Conservation (phyloP, 805 yeast genomes). For the Candida taoyuanica region DNA sequence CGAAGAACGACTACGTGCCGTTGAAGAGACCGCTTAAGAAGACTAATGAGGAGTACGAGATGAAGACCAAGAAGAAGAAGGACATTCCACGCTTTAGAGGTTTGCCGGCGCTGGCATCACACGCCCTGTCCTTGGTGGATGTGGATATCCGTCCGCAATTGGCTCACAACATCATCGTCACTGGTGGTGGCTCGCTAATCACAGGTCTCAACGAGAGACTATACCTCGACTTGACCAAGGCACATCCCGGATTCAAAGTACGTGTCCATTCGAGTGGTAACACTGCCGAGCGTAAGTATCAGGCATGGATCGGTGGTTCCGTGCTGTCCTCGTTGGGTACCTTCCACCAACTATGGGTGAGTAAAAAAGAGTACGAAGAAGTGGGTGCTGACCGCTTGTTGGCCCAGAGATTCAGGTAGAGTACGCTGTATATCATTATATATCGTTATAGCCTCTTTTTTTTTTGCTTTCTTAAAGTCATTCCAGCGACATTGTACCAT, state of each 20-base stretch:
- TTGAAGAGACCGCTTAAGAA: slow-evolving; percentile 49
- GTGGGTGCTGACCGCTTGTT: slow-evolving; percentile 79
- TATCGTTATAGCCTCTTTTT: too few relatives aligned
- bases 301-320: slow-evolving; percentile 91
- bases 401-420: slow-evolving; percentile 76
- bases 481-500: slow-evolving; percentile 5
- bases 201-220: slow-evolving; percentile 80
- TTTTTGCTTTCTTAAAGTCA: too few relatives aligned
- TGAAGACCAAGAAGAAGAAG: slow-evolving; percentile 26
- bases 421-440: too few relatives aligned
- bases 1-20: slow-evolving; percentile 67
- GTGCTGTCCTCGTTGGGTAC: slow-evolving; percentile 86
- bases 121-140: slow-evolving; percentile 56
- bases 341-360: slow-evolving; percentile 94
- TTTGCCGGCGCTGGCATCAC: slow-evolving; percentile 55
- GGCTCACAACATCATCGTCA: slow-evolving; percentile 83
- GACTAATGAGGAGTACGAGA: slow-evolving; percentile 30
- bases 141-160: slow-evolving; percentile 79
- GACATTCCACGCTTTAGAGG: slow-evolving; percentile 35
- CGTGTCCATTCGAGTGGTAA: slow-evolving; percentile 81
- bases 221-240: slow-evolving; percentile 59
- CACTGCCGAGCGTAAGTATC: slow-evolving; percentile 68
- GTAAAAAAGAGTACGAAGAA: slow-evolving; percentile 81
- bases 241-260: slow-evolving; percentile 81
- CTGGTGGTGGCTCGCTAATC: slow-evolving; percentile 77